Evolutionary conservation across 2,329 filamentous ascomycete species (phyloP), one percentile per base, ranked within the genome.

Genomic region (Penicillium sp.): DNA sequence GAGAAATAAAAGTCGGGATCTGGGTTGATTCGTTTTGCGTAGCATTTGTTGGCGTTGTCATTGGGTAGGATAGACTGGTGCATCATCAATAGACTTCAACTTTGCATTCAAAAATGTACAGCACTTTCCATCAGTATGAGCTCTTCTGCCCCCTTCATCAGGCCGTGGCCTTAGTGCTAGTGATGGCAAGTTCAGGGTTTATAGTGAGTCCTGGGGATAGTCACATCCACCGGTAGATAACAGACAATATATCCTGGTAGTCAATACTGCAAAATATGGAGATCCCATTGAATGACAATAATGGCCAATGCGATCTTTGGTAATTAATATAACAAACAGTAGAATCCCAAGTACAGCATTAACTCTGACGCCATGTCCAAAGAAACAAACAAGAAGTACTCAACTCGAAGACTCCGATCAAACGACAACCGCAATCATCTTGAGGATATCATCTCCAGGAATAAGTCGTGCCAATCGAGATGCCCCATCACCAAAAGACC

Each of bases 1-100:
- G 54, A 63, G 54, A 55, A 46, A 52, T 46, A 25, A 29, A 40
- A 10, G 39, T 25, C 10, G 6, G n/a, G 5, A n/a, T 9, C 3
- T 27, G 25, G 25, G 16, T 13, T 42, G 16, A 2, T n/a, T 42
- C 9, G 9, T 27, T n/a, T 42, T 29, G 9, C n/a, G 2, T 42
- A n/a, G 23, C 40, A 42, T n/a, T 42, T 42, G 25, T 18, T 29
- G 40, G 23, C 40, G 40, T 42, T 42, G 9, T 3, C 6, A 3
- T 42, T 27, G 40, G 21, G 9, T 27, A n/a, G 23, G 21, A 15
- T 40, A 16, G 21, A 16, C 38, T 40, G 38, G 21, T 40, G 38
- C 15, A 41, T 41, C n/a, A 41, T 25, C 15, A 41, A 29, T 42
- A 42, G 9, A 42, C 13, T 16, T 15, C 12, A 4, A 8, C 6